Percentiles rank a stretch among this genome's conserved stretches.
phyloP scores from a whole-genome alignment of 2,329 filamentous ascomycete genomes.

The Beauveria sp. region DNA sequence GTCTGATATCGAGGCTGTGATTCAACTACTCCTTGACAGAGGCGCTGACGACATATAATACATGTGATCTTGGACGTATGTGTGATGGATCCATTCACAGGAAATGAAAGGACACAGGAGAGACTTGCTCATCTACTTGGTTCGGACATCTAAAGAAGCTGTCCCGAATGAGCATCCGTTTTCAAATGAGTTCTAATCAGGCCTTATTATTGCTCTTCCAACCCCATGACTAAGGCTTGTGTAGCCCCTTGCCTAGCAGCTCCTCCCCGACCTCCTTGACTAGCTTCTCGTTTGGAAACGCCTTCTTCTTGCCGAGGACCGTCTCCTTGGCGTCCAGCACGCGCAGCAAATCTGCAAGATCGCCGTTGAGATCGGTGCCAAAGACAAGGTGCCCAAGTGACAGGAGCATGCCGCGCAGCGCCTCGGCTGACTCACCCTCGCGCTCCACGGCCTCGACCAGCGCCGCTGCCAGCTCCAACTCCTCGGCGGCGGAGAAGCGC shows the following conservation, averaged over 20 bases:
- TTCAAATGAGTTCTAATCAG: too few relatives aligned
- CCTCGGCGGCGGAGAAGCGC: constrained; percentile 57
- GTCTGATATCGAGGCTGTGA: too few relatives aligned
- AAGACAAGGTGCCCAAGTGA: constrained; percentile 72
- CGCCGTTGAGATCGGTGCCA: constrained; percentile 59
- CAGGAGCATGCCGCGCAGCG: constrained; percentile 67
- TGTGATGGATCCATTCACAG: too few relatives aligned
- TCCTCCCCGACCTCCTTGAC: constrained; percentile 46
- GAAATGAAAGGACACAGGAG: too few relatives aligned
- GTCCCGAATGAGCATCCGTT: too few relatives aligned
- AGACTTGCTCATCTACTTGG: too few relatives aligned
- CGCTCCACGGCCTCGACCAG: constrained; percentile 63
- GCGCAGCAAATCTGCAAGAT: constrained; percentile 70
- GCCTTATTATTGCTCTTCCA: too few relatives aligned
- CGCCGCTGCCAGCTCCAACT: constrained; percentile 75
- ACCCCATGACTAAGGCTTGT: constrained; percentile 20
- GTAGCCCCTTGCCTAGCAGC: constrained; percentile 43
- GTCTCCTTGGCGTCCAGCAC: constrained; percentile 67
- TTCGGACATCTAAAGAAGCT: too few relatives aligned
- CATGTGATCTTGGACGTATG: too few relatives aligned
- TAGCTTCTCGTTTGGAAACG: constrained; percentile 50
- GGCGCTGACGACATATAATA: too few relatives aligned
- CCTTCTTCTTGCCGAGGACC: constrained; percentile 48
- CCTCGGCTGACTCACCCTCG: constrained; percentile 58
- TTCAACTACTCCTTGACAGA: too few relatives aligned